These are phyloP conservation scores for Globisporangium barbulae DNA, from an alignment of 352 stramenopile genomes.

Conservation along the genomic window DNA sequence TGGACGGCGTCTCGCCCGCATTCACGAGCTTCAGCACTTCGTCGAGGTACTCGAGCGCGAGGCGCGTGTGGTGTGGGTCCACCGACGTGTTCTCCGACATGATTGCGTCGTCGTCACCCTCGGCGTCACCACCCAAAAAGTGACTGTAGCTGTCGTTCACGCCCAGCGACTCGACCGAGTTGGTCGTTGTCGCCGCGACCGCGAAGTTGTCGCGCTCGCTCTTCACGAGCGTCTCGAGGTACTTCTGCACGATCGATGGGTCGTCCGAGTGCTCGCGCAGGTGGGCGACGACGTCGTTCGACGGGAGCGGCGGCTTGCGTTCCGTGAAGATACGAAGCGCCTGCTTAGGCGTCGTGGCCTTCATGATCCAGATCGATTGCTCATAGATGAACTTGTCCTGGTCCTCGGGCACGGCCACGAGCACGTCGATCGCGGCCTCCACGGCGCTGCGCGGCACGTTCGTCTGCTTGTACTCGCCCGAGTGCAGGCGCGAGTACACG, in stretches of 20 bases:
- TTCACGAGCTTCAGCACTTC: slow-evolving; percentile 77
- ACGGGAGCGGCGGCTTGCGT: slow-evolving; percentile 53
- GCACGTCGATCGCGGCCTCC: slow-evolving; percentile 86
- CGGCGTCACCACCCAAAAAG: slow-evolving; percentile 67
- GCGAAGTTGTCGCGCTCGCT: slow-evolving; percentile 30
- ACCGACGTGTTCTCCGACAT: slow-evolving; percentile 27
- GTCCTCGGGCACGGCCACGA: slow-evolving; percentile 70
- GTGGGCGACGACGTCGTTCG: slow-evolving; percentile 79
- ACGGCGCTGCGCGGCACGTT: slow-evolving; percentile 85
- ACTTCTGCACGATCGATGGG: slow-evolving; percentile 69
- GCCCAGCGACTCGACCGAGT: slow-evolving; percentile 25
- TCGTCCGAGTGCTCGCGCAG: slow-evolving; percentile 75
- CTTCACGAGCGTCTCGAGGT: slow-evolving; percentile 81
- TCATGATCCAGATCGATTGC: slow-evolving; percentile 85
- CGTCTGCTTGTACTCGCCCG: slow-evolving; percentile 83
- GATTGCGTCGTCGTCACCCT: slow-evolving; percentile 38
- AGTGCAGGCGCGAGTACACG: slow-evolving; percentile 73
- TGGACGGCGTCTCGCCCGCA: slow-evolving; percentile 69
- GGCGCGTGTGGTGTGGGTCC: slow-evolving; percentile 76
- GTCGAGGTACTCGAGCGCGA: slow-evolving; percentile 85
- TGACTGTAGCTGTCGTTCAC: slow-evolving; percentile 84
- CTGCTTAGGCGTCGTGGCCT: slow-evolving; percentile 66
- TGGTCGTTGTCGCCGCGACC: slow-evolving; percentile 9
- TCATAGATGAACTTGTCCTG: slow-evolving; percentile 88
- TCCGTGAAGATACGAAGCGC: slow-evolving; percentile 84